Evolutionary conservation across 169 alveolate genomes (phyloP), one percentile per base, ranked within the genome.

Genomic region (Haemoproteus tartakovskyi): DNA sequence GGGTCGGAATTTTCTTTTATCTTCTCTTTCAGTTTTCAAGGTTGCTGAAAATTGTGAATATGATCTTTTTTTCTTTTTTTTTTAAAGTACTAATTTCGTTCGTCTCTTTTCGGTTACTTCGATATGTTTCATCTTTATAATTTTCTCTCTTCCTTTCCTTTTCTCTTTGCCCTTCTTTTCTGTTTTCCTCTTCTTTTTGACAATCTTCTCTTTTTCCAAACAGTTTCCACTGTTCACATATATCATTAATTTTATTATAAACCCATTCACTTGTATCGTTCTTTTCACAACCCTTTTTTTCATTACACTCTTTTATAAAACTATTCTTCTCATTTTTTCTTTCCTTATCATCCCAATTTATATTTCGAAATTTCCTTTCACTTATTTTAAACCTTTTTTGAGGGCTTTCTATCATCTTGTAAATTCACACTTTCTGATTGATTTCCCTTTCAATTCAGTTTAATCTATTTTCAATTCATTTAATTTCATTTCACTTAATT

Each of bases 171-270:
- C n/a, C 54, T 12, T 60, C 29, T 40, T 50, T 14, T 21, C 27
- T 29, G 14, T 40, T 18, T n/a, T 50, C 43, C 9, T 0, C 22
- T 24, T 40, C 27, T 29, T 40, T 50, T 21, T 50, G 60, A 21
- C 22, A 24, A 43, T 6, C n/a, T n/a, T n/a, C n/a, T n/a, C n/a
- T 52, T 59, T 41, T 46, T 30, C 24, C 54, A 18, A 24, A 24
- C 30, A 27, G 6, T 18, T 67, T 67, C 11, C 38, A 52, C 9
- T 26, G 5, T 12, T 14, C 14, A 30, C 43, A 67, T 67, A 67
- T 14, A n/a, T 30, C 41, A 26, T 19, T 51, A 26, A 67, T 51
- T 52, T 67, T 67, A 11, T 52, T 46, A 47, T 52, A 41, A 12
- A 67, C 24, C 67, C 82, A 51, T 12, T 50, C 46, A n/a, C 30